Evolutionary conservation across 257 asterid species (phyloP).

Genomic region (Coffea canephora): DNA sequence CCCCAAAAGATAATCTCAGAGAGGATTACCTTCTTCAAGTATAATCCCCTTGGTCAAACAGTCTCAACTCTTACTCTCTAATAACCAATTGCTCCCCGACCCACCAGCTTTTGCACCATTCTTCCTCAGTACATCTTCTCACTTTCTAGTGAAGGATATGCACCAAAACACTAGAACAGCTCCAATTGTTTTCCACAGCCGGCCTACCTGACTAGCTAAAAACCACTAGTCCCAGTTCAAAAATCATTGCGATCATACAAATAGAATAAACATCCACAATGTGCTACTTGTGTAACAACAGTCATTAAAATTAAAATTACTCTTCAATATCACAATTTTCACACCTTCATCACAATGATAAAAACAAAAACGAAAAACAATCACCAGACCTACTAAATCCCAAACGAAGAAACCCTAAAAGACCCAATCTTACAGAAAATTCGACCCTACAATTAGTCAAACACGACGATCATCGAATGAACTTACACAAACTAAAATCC

Average conservation of each 20-base stretch:
- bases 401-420: not conserved
- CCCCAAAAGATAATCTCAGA: not conserved
- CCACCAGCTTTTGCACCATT: not conserved
- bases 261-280: not conserved
- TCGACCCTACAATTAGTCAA: not conserved
- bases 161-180: not conserved
- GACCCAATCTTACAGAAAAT: not conserved
- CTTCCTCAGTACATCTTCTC: not conserved
- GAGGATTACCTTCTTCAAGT: not conserved
- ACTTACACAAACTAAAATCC: not conserved
- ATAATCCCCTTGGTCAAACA: not conserved
- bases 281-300: not conserved
- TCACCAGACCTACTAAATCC: not conserved
- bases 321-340: not conserved
- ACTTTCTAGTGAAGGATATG: not conserved
- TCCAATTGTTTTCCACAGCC: not conserved
- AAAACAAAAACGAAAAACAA: not conserved
- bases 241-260: not conserved
- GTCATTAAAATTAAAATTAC: not conserved
- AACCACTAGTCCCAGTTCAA: not conserved
- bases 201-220: not conserved
- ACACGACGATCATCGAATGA: constrained; percentile 9
- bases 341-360: not conserved
- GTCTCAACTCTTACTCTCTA: not conserved
- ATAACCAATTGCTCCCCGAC: not conserved